Evolutionary conservation across 1,139 yeast species (phyloP).

Genomic region (Pichia sp.): DNA sequence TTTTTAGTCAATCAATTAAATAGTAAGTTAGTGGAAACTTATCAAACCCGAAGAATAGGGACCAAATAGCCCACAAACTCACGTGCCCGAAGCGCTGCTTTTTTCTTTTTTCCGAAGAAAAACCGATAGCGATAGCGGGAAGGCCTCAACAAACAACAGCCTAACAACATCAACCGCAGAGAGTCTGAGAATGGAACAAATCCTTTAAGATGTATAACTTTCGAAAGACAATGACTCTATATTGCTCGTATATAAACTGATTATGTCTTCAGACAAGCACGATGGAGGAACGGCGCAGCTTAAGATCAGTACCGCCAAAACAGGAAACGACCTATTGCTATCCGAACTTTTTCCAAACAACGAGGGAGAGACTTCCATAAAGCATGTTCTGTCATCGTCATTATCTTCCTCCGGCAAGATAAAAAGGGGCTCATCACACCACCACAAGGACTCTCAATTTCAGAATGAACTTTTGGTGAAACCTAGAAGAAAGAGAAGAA

Average conservation of each 20-base stretch:
- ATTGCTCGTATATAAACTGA: too few relatives aligned
- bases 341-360: constrained; percentile 17
- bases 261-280: background rate
- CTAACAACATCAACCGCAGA: too few relatives aligned
- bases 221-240: too few relatives aligned
- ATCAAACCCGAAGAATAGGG: background rate
- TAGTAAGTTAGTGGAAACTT: background rate
- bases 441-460: background rate
- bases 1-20: background rate
- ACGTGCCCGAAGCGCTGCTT: background rate
- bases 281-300: constrained; percentile 11
- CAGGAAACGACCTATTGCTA: constrained; percentile 24
- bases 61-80: background rate
- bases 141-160: too few relatives aligned
- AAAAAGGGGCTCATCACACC: background rate
- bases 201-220: too few relatives aligned
- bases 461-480: background rate
- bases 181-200: too few relatives aligned
- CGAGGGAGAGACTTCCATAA: constrained; percentile 6
- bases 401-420: background rate
- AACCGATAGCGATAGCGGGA: background rate
- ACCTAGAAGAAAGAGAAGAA: constrained; percentile 38
- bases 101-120: too few relatives aligned
- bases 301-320: constrained; percentile 13
- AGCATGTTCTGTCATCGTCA: constrained; percentile 4